phyloP scores from a whole-genome alignment of 1,139 yeast genomes.

The Lodderomyces elongisporus region DNA sequence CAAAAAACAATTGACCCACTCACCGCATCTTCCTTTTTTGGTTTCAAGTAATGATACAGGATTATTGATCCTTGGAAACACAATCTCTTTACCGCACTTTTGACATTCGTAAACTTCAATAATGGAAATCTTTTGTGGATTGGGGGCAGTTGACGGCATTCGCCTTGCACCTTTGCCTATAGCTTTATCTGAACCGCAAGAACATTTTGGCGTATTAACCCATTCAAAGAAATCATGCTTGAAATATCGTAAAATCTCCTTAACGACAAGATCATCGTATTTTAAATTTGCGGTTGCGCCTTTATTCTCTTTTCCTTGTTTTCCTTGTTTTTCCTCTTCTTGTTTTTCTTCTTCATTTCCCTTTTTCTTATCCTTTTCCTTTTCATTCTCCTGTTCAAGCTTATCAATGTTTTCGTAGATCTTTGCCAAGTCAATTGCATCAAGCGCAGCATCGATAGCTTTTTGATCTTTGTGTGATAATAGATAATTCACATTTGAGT shows the following conservation, averaged over 20 bases:
- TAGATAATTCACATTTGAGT: constrained; percentile 6
- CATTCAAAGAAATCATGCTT: constrained; percentile 77
- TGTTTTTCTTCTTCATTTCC: too few species aligned
- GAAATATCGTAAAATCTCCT: constrained; percentile 68
- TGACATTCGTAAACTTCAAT: constrained; percentile 62
- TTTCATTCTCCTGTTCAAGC: constrained; percentile 16
- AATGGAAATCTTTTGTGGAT: constrained; percentile 28
- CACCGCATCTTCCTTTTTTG: constrained; percentile 85
- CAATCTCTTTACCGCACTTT: constrained; percentile 39
- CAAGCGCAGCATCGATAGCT: constrained; percentile 10
- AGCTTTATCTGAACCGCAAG: constrained; percentile 32
- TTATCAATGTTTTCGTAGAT: constrained; percentile 36
- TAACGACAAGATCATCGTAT: constrained; percentile 67
- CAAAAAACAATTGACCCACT: constrained; percentile 86
- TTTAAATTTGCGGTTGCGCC: constrained; percentile 27
- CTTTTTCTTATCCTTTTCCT: constrained; percentile 8
- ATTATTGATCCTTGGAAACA: constrained; percentile 75
- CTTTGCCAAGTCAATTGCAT: constrained; percentile 29
- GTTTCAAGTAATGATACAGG: constrained; percentile 58
- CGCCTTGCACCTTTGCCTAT: constrained; percentile 16
- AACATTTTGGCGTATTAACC: constrained; percentile 71
- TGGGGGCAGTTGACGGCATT: constrained; percentile 10
- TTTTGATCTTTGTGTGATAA: constrained; percentile 7
- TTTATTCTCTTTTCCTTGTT: too few species aligned
- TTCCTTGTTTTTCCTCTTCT: too few species aligned